Percentiles rank a stretch among this genome's conserved stretches.
These are phyloP conservation scores for Phialophora chinensis DNA, from an alignment of 2,329 filamentous ascomycete genomes.

Conservation along the genomic window DNA sequence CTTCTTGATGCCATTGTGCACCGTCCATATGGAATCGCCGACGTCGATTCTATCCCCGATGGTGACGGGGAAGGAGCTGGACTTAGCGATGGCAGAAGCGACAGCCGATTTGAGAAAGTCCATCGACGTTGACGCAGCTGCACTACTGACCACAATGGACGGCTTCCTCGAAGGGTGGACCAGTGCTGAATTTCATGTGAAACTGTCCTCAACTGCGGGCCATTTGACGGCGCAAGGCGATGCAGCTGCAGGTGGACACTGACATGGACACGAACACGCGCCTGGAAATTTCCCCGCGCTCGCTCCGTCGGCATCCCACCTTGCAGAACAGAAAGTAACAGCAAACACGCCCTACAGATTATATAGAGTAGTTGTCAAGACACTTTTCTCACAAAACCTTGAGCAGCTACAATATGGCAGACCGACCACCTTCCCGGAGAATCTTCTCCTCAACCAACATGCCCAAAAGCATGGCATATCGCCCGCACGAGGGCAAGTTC, in stretches of 20 bases:
- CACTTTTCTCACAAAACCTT: neutral
- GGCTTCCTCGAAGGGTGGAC: neutral
- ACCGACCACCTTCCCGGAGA: constrained; percentile 21
- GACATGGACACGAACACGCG: constrained; percentile 8
- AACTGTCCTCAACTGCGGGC: constrained; percentile 23
- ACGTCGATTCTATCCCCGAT: constrained; percentile 93
- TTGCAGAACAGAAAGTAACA: neutral
- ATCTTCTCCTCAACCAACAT: constrained; percentile 36
- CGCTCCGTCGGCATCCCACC: constrained; percentile 8
- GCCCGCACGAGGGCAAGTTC: constrained; percentile 72
- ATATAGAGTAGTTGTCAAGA: neutral
- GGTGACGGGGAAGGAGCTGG: constrained; percentile 87
- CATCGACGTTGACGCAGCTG: constrained; percentile 60
- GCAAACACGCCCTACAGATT: neutral
- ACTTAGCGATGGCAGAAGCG: constrained; percentile 93
- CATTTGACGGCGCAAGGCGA: constrained; percentile 15
- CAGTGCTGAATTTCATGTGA: neutral
- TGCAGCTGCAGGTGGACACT: neutral
- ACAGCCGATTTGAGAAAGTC: constrained; percentile 98
- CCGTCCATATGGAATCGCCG: constrained; percentile 93
- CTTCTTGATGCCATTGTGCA: constrained; percentile 91
- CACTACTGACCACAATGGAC: neutral
- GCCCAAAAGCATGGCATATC: constrained; percentile 34
- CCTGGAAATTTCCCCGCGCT: constrained; percentile 29
- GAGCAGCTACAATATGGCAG: constrained; percentile 19